Conservation (phyloP, 306 rosid species). For the Pyrus communis region DNA sequence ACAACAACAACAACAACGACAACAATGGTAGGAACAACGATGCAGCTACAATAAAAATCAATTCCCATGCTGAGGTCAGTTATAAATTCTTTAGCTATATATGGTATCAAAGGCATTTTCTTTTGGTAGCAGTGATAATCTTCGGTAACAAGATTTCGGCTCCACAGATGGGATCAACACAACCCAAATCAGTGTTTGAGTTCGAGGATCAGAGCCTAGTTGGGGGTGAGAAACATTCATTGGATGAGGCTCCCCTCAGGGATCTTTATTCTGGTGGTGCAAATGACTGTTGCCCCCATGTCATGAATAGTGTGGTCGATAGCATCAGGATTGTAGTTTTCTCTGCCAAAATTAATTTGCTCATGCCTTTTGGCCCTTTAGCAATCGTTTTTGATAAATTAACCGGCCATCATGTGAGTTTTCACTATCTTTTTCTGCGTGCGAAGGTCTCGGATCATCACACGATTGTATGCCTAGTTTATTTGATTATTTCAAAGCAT, state of each 20-base stretch:
- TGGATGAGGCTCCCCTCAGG: conserved; percentile 10
- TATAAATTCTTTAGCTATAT: not conserved
- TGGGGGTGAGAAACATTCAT: conserved; percentile 25
- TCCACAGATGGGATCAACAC: conserved; percentile 33
- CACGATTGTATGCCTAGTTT: not conserved
- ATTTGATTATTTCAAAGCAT: conserved; percentile 2
- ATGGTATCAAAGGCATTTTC: not conserved
- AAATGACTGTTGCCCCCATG: not conserved
- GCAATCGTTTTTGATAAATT: conserved; percentile 33
- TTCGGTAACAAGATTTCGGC: not conserved
- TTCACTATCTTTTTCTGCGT: not conserved
- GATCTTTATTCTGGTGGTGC: conserved; percentile 21
- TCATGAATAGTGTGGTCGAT: conserved; percentile 27
- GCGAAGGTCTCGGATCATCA: not conserved
- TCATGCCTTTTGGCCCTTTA: conserved; percentile 44
- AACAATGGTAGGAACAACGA: not conserved
- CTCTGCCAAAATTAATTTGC: conserved; percentile 35
- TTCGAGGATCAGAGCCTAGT: conserved; percentile 34
- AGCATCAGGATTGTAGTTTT: conserved; percentile 42
- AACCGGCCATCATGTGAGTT: conserved; percentile 43
- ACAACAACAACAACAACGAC: not conserved
- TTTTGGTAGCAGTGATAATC: not conserved
- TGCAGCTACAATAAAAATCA: conserved; percentile 12
- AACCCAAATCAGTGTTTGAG: conserved; percentile 18
- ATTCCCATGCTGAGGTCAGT: conserved; percentile 30